Evolutionary conservation across 768 basidiomycete genomes (phyloP), one percentile per base, ranked within the genome.

Genomic region (Gyrodon lividus): DNA sequence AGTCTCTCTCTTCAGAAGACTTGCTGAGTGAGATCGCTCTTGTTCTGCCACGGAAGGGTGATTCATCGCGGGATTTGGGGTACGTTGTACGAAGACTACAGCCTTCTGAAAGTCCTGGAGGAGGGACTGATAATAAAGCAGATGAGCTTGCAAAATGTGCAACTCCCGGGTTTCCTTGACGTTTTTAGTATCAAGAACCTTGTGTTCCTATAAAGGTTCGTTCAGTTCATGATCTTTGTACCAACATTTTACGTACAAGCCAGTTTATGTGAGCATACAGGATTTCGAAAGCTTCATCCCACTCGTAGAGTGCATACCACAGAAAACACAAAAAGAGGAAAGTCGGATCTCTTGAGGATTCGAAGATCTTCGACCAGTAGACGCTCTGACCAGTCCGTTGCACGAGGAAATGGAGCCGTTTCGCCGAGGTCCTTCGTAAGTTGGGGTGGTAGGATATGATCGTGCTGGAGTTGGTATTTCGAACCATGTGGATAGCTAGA

Each of bases 251-350:
- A 16, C 78, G 40, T 60, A 82, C 80, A 73, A 84, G 59, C 26
- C 54, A 64, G 52, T 74, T 76, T 20, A 83, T 75, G 53, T 84
- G 78, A 8, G 61, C 52, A 55, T 79, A 81, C 26, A 84, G 60
- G 5, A 63, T 57, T 60, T 83, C 81, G 26, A 83, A 70, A 3
- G 79, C 68, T 59, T 84, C 81, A 48, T 84, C 83, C 81, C 83
- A 84, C 2, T 80, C 72, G 56, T 84, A 84, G 19, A 83, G 64
- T 1, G 79, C 76, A 57, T 82, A 81, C 83, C 83, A 84, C 41
- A 84, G 62, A 23, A 77, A 68, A 37, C 76, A 72, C 6, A 84
- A 56, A 40, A 83, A 68, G 8, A 83, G 58, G 49, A 82, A 81
- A 0, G 81, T 84, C 6, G 82, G 79, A 50, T 83, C 82, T 5